These are phyloP conservation scores for Rugonectria rugulosa DNA, from an alignment of 2,329 filamentous ascomycete genomes.

Conservation along the genomic window DNA sequence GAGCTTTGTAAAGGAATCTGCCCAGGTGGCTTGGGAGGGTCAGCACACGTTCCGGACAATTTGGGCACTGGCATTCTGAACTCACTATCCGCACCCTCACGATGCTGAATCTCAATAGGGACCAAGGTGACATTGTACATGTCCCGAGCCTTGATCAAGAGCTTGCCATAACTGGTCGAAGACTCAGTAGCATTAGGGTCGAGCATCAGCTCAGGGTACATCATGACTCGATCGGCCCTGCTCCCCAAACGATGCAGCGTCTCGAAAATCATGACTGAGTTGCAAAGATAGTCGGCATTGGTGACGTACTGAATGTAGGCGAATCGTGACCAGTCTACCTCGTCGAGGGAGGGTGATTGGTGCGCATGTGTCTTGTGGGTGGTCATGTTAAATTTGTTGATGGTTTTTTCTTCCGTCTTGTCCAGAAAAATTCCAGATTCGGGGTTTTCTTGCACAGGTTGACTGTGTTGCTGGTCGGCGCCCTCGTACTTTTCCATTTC, in stretches of 20 bases:
- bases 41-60: not conserved
- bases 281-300: conserved; percentile 54
- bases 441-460: not conserved
- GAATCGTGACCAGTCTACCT: conserved; percentile 35
- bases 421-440: not conserved
- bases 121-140: conserved; percentile 54
- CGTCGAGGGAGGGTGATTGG: not conserved
- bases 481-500: not conserved
- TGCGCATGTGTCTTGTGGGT: not conserved
- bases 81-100: conserved; percentile 47
- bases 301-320: conserved; percentile 61
- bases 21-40: conserved; percentile 66
- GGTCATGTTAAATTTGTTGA: not conserved
- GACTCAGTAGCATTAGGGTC: conserved; percentile 37
- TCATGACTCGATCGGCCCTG: conserved; percentile 53
- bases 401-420: not conserved
- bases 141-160: conserved; percentile 53
- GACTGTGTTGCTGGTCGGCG: not conserved
- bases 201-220: conserved; percentile 54
- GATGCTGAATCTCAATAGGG: conserved; percentile 51
- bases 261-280: conserved; percentile 60
- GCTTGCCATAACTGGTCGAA: conserved; percentile 24
- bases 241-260: conserved; percentile 51
- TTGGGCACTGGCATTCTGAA: not conserved
- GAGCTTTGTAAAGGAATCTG: conserved; percentile 71